Evolutionary conservation across 176 grass and related monocot species (phyloP).

Genomic region (Zoysia pacifica): DNA sequence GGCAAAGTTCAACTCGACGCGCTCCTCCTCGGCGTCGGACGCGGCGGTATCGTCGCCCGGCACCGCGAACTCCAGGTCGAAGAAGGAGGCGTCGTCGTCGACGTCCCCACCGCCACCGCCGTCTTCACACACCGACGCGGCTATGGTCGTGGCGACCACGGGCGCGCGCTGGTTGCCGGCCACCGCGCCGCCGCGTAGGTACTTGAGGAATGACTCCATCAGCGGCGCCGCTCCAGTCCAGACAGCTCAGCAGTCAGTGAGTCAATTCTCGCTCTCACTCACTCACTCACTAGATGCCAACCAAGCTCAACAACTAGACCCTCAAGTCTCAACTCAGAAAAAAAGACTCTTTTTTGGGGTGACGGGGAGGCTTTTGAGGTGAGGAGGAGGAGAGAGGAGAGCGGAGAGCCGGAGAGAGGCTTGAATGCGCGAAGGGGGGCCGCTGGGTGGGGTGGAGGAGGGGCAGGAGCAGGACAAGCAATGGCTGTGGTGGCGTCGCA

Average conservation of each 20-base stretch:
- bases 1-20: slow-evolving; percentile 57
- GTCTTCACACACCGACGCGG: slow-evolving; percentile 30
- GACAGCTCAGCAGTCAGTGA: too few relatives aligned
- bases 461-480: too few relatives aligned
- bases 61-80: slow-evolving; percentile 93
- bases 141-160: slow-evolving; percentile 32
- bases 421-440: neutral
- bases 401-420: too few relatives aligned
- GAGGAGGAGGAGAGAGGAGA: neutral
- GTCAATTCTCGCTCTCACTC: neutral
- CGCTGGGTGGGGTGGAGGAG: too few relatives aligned
- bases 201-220: slow-evolving; percentile 97
- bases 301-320: neutral
- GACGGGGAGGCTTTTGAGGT: slow-evolving; percentile 31
- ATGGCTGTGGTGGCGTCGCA: neutral
- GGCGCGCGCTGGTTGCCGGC: slow-evolving; percentile 29
- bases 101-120: slow-evolving; percentile 37
- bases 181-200: slow-evolving; percentile 59
- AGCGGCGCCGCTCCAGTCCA: too few relatives aligned
- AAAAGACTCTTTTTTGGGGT: slow-evolving; percentile 30
- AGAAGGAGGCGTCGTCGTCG: slow-evolving; percentile 87
- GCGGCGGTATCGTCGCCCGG: slow-evolving; percentile 55
- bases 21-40: slow-evolving; percentile 46
- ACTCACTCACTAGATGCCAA: neutral
- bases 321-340: neutral